phyloP scores from a whole-genome alignment of 129 eudicot species.

The Centella asiatica region DNA sequence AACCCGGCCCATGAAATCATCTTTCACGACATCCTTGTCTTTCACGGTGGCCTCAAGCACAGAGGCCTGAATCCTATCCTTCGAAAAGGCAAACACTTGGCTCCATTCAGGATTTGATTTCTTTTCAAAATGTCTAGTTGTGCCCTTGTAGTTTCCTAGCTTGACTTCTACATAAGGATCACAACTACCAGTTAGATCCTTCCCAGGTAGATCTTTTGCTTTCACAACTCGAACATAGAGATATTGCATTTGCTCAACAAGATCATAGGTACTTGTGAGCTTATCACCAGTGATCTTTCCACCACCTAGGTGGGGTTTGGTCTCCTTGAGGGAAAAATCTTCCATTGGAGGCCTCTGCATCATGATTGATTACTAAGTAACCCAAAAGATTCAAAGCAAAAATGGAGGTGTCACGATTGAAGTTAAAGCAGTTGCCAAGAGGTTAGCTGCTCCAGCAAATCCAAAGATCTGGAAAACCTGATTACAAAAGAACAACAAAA shows the following conservation, averaged over 20 bases:
- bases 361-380: slow-evolving; percentile 15
- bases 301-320: slow-evolving; percentile 69
- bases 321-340: slow-evolving; percentile 66
- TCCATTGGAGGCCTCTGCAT: slow-evolving; percentile 63
- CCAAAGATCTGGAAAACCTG: not conserved
- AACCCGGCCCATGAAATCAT: slow-evolving; percentile 77
- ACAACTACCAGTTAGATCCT: slow-evolving; percentile 64
- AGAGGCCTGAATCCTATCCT: slow-evolving; percentile 73
- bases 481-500: too few relatives aligned
- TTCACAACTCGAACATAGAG: slow-evolving; percentile 92
- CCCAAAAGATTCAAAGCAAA: slow-evolving; percentile 5
- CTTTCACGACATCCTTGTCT: slow-evolving; percentile 70
- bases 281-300: slow-evolving; percentile 50
- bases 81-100: slow-evolving; percentile 86
- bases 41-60: slow-evolving; percentile 65
- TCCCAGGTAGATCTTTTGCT: slow-evolving; percentile 65
- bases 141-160: slow-evolving; percentile 86
- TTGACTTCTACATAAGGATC: slow-evolving; percentile 93
- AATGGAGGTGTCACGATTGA: not conserved
- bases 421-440: slow-evolving; percentile 1
- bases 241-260: slow-evolving; percentile 89
- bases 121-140: slow-evolving; percentile 82
- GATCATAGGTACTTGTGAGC: slow-evolving; percentile 70
- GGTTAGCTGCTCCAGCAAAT: not conserved
- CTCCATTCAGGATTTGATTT: slow-evolving; percentile 73